phyloP scores from a whole-genome alignment of 345 rosid genomes.

The Aquilaria sinensis region DNA sequence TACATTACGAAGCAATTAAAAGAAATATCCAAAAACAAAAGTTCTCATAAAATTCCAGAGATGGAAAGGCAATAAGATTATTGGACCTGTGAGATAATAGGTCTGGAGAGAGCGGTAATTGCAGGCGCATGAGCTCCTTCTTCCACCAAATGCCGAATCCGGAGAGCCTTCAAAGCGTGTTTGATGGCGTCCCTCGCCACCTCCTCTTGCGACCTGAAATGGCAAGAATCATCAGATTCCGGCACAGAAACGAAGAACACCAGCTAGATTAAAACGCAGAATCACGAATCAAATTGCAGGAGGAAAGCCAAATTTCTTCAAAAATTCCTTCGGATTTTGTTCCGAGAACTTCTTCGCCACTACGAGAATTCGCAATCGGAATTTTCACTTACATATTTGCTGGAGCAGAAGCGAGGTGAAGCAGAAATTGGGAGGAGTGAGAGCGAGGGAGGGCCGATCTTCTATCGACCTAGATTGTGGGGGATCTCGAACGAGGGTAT shows the following conservation, averaged over 20 bases:
- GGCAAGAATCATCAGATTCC: too few species aligned
- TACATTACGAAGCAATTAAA: background rate
- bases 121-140: conserved; percentile 96
- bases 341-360: background rate
- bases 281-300: background rate
- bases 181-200: conserved; percentile 59
- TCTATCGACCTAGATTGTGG: too few species aligned
- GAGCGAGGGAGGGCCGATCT: too few species aligned
- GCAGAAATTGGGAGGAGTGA: too few species aligned
- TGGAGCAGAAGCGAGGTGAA: too few species aligned
- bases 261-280: background rate
- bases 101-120: conserved; percentile 64
- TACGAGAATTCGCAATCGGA: too few species aligned
- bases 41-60: too few species aligned
- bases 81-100: conserved; percentile 71
- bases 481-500: too few species aligned
- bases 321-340: background rate
- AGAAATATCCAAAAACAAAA: too few species aligned
- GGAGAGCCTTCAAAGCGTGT: conserved; percentile 76
- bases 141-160: conserved; percentile 80
- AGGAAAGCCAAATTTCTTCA: too few species aligned
- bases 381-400: too few species aligned
- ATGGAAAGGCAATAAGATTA: too few species aligned
- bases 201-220: conserved; percentile 50
- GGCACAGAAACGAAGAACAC: background rate